A percentile compares a stretch with the other conserved stretches of the same genome.
Evolutionary conservation across 2,329 filamentous ascomycete species (phyloP).

Genomic region (Colletotrichum tabaci): DNA sequence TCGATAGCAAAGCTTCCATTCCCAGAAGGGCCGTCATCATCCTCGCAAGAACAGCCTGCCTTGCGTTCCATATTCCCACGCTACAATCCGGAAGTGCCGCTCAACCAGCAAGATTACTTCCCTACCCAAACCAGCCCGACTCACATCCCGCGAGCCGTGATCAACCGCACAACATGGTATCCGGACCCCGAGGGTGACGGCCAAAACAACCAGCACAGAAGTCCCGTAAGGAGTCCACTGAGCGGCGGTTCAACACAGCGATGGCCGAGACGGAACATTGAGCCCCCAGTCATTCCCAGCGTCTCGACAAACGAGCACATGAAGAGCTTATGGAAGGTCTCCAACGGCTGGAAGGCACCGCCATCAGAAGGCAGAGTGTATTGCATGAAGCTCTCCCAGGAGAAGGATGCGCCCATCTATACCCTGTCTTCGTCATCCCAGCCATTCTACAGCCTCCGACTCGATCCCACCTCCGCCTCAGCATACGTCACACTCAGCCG

Average conservation of each 20-base stretch:
- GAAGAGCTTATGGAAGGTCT: slow-evolving; percentile 76
- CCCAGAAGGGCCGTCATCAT: slow-evolving; percentile 50
- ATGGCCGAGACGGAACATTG: slow-evolving; percentile 49
- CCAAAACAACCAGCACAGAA: slow-evolving; percentile 40
- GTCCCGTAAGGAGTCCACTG: slow-evolving; percentile 30
- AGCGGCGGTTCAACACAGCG: slow-evolving; percentile 42
- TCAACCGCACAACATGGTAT: slow-evolving; percentile 76
- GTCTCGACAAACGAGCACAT: slow-evolving; percentile 74
- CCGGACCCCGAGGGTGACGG: slow-evolving; percentile 51
- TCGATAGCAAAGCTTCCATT: slow-evolving; percentile 72
- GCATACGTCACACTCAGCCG: slow-evolving; percentile 72
- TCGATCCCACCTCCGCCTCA: slow-evolving; percentile 75
- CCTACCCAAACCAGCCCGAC: slow-evolving; percentile 76
- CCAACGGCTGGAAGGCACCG: slow-evolving; percentile 78
- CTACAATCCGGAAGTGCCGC: slow-evolving; percentile 77
- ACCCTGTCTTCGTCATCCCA: slow-evolving; percentile 73
- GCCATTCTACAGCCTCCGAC: slow-evolving; percentile 77
- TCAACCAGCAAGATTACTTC: slow-evolving; percentile 79
- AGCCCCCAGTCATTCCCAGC: slow-evolving; percentile 62
- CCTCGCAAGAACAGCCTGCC: slow-evolving; percentile 51
- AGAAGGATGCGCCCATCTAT: slow-evolving; percentile 75
- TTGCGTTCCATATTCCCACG: slow-evolving; percentile 83
- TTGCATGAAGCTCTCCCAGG: slow-evolving; percentile 70
- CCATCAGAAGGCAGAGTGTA: slow-evolving; percentile 71
- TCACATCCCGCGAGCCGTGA: slow-evolving; percentile 74